phyloP scores from a whole-genome alignment of 352 stramenopile species.

The Globisporangium spinosum region DNA sequence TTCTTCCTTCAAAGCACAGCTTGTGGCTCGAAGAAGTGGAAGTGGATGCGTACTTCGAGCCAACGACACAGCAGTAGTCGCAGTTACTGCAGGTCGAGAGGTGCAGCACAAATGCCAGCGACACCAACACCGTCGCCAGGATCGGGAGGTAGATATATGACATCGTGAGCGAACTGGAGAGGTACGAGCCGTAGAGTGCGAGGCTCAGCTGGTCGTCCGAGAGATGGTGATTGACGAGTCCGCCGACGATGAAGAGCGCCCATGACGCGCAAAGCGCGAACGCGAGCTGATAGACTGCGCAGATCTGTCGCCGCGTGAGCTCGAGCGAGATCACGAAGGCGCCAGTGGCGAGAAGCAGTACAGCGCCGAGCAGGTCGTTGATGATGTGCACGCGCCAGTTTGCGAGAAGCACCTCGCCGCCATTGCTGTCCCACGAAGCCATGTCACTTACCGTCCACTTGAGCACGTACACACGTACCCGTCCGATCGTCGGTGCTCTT shows the following conservation, averaged over 20 bases:
- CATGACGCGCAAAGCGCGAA: conserved; percentile 52
- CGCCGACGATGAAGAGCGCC: conserved; percentile 62
- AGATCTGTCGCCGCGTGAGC: conserved; percentile 65
- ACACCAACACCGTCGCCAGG: conserved; percentile 30
- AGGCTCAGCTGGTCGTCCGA: conserved; percentile 66
- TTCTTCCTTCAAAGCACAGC: conserved; percentile 43
- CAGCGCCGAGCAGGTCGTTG: conserved; percentile 62
- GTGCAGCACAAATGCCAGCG: conserved; percentile 37
- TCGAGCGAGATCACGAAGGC: conserved; percentile 53
- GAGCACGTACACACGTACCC: not conserved
- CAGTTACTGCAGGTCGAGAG: conserved; percentile 51
- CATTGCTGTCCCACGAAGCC: conserved; percentile 12
- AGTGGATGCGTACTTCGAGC: conserved; percentile 8
- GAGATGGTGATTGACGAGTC: conserved; percentile 67
- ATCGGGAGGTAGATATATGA: conserved; percentile 68
- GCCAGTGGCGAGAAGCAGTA: conserved; percentile 53
- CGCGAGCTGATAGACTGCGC: conserved; percentile 64
- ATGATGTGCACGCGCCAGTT: conserved; percentile 64
- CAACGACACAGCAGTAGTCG: conserved; percentile 62
- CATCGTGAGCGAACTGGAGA: conserved; percentile 29
- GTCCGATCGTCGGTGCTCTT: not conserved
- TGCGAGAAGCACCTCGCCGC: conserved; percentile 18
- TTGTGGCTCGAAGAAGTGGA: conserved; percentile 29
- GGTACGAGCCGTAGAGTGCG: conserved; percentile 61
- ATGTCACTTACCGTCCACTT: conserved; percentile 3